phyloP scores from a whole-genome alignment of 768 basidiomycete species.

The Lactifluus pinguis region DNA sequence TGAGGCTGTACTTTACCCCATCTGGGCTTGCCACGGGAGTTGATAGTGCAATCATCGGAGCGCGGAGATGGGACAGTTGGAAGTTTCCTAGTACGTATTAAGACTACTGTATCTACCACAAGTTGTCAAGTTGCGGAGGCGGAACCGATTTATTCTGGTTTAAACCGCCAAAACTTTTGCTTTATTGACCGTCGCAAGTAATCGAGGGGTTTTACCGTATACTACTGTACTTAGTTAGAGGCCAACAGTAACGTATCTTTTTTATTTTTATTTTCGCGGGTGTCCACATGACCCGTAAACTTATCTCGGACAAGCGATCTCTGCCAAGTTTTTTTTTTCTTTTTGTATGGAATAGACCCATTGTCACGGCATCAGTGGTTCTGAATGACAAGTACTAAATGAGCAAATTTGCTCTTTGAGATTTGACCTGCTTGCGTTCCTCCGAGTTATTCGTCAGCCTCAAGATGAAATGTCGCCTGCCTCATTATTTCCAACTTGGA shows the following conservation, averaged over 20 bases:
- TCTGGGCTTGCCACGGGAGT: not conserved
- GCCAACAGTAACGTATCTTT: not conserved
- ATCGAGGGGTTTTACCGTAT: not conserved
- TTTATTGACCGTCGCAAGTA: conserved; percentile 1
- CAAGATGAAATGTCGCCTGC: not conserved
- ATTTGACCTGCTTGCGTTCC: not conserved
- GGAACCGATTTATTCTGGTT: conserved; percentile 8
- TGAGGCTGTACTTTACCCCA: not conserved
- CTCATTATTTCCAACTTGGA: not conserved
- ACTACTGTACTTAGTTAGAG: not conserved
- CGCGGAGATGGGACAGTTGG: not conserved
- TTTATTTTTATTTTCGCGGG: not conserved
- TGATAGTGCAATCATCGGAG: not conserved
- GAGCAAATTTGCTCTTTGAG: not conserved
- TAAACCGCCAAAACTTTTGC: not conserved
- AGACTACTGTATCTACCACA: not conserved
- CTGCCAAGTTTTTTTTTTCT: not conserved
- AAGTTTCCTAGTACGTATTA: not conserved
- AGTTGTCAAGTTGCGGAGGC: not conserved
- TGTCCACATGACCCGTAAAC: not conserved
- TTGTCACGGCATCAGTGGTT: not conserved
- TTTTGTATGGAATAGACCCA: not conserved
- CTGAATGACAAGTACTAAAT: not conserved
- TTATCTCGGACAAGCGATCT: conserved; percentile 5
- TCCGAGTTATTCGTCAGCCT: not conserved